phyloP scores from a whole-genome alignment of 2,329 filamentous ascomycete genomes.

The Alternaria gansuensis region DNA sequence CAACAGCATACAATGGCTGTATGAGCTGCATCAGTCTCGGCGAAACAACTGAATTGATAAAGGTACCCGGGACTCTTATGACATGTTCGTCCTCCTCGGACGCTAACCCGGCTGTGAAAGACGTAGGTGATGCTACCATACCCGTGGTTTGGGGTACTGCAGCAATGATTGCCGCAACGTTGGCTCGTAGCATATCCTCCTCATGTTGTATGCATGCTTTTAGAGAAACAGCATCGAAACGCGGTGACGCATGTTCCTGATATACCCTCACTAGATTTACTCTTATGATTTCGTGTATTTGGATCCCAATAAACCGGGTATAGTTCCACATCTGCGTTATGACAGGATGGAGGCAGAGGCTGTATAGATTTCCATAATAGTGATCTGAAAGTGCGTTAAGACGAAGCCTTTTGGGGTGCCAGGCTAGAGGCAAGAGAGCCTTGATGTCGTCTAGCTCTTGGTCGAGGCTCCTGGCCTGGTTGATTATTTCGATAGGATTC shows the following conservation, averaged over 20 bases:
- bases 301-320: constrained; percentile 34
- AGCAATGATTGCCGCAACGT: constrained; percentile 31
- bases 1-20: constrained; percentile 39
- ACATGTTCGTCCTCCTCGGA: neutral
- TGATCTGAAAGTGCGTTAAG: constrained; percentile 27
- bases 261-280: constrained; percentile 30
- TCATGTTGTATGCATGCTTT: constrained; percentile 22
- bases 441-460: constrained; percentile 36
- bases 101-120: neutral
- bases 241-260: constrained; percentile 17
- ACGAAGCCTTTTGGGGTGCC: constrained; percentile 35
- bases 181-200: constrained; percentile 25
- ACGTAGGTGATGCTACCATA: constrained; percentile 38
- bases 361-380: constrained; percentile 35
- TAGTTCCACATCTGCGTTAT: constrained; percentile 47
- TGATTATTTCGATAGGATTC: constrained; percentile 29
- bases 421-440: constrained; percentile 33
- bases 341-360: constrained; percentile 46
- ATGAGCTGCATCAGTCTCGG: constrained; percentile 41
- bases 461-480: constrained; percentile 28
- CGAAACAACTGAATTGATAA: constrained; percentile 28
- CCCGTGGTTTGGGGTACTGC: constrained; percentile 43
- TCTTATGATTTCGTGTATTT: constrained; percentile 37
- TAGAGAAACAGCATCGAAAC: constrained; percentile 20
- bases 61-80: constrained; percentile 29